Evolutionary conservation across 2,329 filamentous ascomycete genomes (phyloP).

Genomic region (Fusarium circinatum): DNA sequence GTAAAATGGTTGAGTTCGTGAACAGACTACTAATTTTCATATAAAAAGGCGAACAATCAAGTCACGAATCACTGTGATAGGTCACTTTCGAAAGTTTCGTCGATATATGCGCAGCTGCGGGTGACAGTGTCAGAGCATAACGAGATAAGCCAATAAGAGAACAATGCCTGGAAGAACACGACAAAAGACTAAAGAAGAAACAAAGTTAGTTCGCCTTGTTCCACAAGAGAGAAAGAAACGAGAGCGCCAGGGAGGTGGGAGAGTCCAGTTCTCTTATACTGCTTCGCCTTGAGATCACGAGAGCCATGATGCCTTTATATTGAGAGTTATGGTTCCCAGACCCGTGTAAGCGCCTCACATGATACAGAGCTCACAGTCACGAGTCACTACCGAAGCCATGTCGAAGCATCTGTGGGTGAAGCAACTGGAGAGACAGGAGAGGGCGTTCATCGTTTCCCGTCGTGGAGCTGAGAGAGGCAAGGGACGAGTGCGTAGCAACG

Average conservation of each 20-base stretch:
- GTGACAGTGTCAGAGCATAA: background rate
- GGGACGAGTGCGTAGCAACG: too few species aligned
- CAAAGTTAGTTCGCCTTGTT: too few species aligned
- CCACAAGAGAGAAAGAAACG: too few species aligned
- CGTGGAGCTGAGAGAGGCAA: background rate
- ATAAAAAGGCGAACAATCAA: rapidly evolving
- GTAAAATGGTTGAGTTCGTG: background rate
- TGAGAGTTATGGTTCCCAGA: background rate
- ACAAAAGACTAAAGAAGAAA: background rate
- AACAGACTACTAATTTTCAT: background rate
- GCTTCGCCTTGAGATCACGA: background rate
- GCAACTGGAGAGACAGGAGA: too few species aligned
- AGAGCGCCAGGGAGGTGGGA: background rate
- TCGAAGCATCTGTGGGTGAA: rapidly evolving
- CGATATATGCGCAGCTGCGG: background rate
- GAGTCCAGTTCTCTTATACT: background rate
- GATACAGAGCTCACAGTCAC: rapidly evolving
- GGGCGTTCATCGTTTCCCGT: background rate
- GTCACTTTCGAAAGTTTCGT: background rate
- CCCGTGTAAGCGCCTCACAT: background rate
- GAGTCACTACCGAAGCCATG: rapidly evolving
- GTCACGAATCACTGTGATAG: background rate
- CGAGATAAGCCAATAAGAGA: background rate
- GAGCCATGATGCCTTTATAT: background rate
- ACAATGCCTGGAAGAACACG: background rate